phyloP scores from a whole-genome alignment of 257 asterid genomes.

The Agastache rugosa region DNA sequence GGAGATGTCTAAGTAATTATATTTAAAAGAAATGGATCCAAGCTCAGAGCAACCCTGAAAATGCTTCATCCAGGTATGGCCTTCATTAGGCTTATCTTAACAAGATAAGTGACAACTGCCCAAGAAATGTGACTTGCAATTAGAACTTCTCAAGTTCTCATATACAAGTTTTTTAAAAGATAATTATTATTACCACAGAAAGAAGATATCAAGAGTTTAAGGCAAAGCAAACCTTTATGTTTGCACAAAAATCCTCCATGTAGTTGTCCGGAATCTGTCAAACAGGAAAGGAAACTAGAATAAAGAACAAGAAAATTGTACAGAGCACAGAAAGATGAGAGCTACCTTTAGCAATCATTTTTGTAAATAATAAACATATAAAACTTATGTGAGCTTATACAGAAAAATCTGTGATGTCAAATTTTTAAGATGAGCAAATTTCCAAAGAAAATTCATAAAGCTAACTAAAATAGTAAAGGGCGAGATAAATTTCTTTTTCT shows the following conservation, averaged over 20 bases:
- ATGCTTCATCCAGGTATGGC: constrained; percentile 2
- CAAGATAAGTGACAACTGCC: constrained; percentile 9
- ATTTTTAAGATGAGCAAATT: background rate
- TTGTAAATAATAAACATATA: background rate
- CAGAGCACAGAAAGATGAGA: background rate
- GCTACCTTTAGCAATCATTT: constrained; percentile 1
- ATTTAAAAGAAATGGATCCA: background rate
- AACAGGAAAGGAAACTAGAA: constrained; percentile 29
- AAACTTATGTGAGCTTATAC: background rate
- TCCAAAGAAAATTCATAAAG: background rate
- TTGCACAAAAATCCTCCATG: constrained; percentile 78
- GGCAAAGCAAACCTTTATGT: constrained; percentile 65
- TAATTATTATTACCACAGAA: background rate
- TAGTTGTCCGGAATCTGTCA: constrained; percentile 70
- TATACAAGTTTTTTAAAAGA: constrained; percentile 8
- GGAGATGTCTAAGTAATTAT: constrained; percentile 17
- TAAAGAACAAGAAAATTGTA: constrained; percentile 3
- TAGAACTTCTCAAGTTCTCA: constrained; percentile 7
- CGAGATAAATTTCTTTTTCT: constrained; percentile 9
- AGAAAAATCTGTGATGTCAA: background rate
- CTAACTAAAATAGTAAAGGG: background rate
- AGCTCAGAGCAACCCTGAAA: constrained; percentile 11
- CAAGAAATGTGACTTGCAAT: background rate
- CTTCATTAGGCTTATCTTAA: constrained; percentile 14
- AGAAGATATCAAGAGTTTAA: constrained; percentile 7